Evolutionary conservation across 768 basidiomycete genomes (phyloP), one percentile per base, ranked within the genome.

Genomic region (Lentinula raphanica): DNA sequence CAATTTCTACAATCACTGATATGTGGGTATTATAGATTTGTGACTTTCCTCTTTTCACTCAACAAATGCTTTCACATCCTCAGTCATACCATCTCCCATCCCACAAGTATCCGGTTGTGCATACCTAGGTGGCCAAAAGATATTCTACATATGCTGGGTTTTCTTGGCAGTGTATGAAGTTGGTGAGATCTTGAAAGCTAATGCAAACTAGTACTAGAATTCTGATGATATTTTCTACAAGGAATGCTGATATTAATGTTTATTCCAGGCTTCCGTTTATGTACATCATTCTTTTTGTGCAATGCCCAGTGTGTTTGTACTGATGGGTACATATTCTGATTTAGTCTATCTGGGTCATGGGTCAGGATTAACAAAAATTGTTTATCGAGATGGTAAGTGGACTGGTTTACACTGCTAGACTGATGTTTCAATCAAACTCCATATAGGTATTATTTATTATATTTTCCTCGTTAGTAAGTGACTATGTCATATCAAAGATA

Each of bases 351-450:
- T 49, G 5, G 25, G n/a, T 49, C 3, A 38, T 9, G 25, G 36
- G 12, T 21, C 35, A 12, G 36, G 36, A 36, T 23, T 51, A n/a
- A 38, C 36, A 4, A n/a, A 21, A 13, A 36, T 53, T 2, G 23
- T 53, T 4, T 53, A 53, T 39, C n/a, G 36, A 38, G 51, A 53
- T n/a, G 51, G 51, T 53, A 25, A 38, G 51, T 40, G n/a, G 21
- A 2, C 15, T 12, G 11, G 25, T 25, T 15, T 8, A 49, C 13
- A 19, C 7, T n/a, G n/a, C n/a, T n/a, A n/a, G n/a, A n/a, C n/a
- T n/a, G n/a, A n/a, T n/a, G n/a, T n/a, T n/a, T n/a, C 3, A 36
- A 35, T 19, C 35, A 3, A 36, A n/a, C 42, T 19, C 5, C n/a
- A 12, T 35, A 2, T 15, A 53, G 51, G 51, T 25, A 53, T 53